Conservation (phyloP, 441 rosid genomes). For the Daphne laureola region DNA sequence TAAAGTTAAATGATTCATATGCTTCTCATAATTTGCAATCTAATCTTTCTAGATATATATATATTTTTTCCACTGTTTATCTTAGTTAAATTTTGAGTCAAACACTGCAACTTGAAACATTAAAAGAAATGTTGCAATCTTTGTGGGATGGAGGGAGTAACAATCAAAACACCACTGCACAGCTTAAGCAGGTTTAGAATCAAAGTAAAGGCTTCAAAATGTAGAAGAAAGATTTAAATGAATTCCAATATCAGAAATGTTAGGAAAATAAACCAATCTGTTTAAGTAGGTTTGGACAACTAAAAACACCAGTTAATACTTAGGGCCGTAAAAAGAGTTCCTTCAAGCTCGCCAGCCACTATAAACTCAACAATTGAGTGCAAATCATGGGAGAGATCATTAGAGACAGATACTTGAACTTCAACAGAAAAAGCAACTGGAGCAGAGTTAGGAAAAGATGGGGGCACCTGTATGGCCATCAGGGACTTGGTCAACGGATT, state of each 20-base stretch:
- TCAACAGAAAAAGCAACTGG: not conserved
- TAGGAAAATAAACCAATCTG: not conserved
- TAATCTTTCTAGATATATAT: too few species aligned
- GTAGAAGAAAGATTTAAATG: not conserved
- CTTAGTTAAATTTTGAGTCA: too few species aligned
- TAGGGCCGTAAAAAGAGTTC: not conserved
- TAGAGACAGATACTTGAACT: not conserved
- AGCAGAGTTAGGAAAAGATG: not conserved
- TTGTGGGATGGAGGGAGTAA: too few species aligned
- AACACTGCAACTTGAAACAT: too few species aligned
- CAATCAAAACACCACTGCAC: too few species aligned
- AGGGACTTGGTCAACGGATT: slow-evolving; percentile 17
- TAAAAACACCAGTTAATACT: not conserved
- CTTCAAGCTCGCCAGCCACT: slow-evolving; percentile 5
- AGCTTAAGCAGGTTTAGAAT: too few species aligned
- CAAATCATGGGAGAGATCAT: slow-evolving; percentile 1
- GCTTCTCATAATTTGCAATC: too few species aligned
- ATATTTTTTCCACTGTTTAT: too few species aligned
- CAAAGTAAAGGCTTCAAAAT: not conserved
- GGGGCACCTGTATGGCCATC: slow-evolving; percentile 38
- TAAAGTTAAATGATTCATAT: too few species aligned
- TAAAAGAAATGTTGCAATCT: too few species aligned
- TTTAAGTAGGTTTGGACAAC: not conserved
- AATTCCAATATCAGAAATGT: not conserved
- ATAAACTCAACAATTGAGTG: not conserved